These are phyloP conservation scores for Ashbya aceris DNA, from an alignment of 1,139 yeast species.

Conservation along the genomic window DNA sequence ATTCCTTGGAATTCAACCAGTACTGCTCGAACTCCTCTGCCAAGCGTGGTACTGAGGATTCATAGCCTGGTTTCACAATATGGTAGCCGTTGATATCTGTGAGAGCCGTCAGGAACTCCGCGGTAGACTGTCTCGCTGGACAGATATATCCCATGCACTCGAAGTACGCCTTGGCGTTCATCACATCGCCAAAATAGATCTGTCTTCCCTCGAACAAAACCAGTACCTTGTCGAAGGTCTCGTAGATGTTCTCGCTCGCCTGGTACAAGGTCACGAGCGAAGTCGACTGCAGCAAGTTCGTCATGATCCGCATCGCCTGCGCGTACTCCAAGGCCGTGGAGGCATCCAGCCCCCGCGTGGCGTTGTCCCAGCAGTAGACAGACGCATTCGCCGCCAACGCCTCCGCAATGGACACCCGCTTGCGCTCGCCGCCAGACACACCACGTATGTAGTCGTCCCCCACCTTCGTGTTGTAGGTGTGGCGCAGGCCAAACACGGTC, in stretches of 20 bases:
- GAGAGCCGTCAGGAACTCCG: slow-evolving; percentile 49
- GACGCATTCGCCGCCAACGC: slow-evolving; percentile 43
- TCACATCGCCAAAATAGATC: slow-evolving; percentile 35
- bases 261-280: slow-evolving; percentile 40
- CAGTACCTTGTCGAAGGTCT: slow-evolving; percentile 38
- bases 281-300: slow-evolving; percentile 33
- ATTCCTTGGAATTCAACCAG: slow-evolving; percentile 57
- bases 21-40: slow-evolving; percentile 57
- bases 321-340: slow-evolving; percentile 47
- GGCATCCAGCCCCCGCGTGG: slow-evolving; percentile 54
- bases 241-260: slow-evolving; percentile 40
- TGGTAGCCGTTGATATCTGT: slow-evolving; percentile 46
- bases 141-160: slow-evolving; percentile 43
- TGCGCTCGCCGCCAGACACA: slow-evolving; percentile 80
- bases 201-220: slow-evolving; percentile 38
- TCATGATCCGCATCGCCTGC: slow-evolving; percentile 35
- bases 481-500: slow-evolving; percentile 49
- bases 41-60: slow-evolving; percentile 55
- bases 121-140: slow-evolving; percentile 50
- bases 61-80: slow-evolving; percentile 36
- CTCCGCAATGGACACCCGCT: slow-evolving; percentile 70
- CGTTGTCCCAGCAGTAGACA: slow-evolving; percentile 54
- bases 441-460: slow-evolving; percentile 69
- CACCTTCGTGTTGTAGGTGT: slow-evolving; percentile 60
- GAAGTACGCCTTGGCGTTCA: slow-evolving; percentile 38